These are phyloP conservation scores for Dipodascus geniculatus DNA, from an alignment of 805 yeast genomes.

Conservation along the genomic window DNA sequence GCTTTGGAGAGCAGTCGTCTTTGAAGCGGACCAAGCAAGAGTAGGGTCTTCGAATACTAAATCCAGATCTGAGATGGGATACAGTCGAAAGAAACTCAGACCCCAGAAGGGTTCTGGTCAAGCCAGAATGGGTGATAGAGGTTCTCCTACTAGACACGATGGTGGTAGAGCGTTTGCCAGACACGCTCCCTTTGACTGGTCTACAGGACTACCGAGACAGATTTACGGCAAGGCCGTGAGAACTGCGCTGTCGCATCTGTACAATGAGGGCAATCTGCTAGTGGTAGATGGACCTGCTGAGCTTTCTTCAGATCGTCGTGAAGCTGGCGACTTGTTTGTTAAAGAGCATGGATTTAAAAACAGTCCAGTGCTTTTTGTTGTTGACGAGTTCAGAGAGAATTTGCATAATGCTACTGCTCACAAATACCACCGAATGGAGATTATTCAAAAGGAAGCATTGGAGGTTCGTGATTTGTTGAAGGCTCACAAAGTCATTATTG, in stretches of 20 bases:
- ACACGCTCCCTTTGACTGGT: conserved; percentile 80
- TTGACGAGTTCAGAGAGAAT: conserved; percentile 47
- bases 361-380: conserved; percentile 40
- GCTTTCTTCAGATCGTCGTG: conserved; percentile 23
- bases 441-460: conserved; percentile 63
- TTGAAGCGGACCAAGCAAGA: conserved; percentile 79
- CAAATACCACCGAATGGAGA: conserved; percentile 40
- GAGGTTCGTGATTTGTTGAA: conserved; percentile 75
- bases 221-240: conserved; percentile 67
- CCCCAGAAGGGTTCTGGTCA: conserved; percentile 92
- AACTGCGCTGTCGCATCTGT: conserved; percentile 72
- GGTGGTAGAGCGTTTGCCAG: conserved; percentile 88
- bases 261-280: conserved; percentile 58
- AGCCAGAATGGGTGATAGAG: conserved; percentile 94
- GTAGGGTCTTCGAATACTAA: conserved; percentile 84
- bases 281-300: conserved; percentile 49
- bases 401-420: conserved; percentile 45
- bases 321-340: conserved; percentile 39
- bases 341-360: conserved; percentile 29
- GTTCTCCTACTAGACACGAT: conserved; percentile 81
- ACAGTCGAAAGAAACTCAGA: conserved; percentile 66
- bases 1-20: conserved; percentile 88
- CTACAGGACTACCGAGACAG: conserved; percentile 63
- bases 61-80: conserved; percentile 78
- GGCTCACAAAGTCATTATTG: conserved; percentile 67